phyloP scores from a whole-genome alignment of 192 early-diverging fungal species.

The Backusella liffmaniae region DNA sequence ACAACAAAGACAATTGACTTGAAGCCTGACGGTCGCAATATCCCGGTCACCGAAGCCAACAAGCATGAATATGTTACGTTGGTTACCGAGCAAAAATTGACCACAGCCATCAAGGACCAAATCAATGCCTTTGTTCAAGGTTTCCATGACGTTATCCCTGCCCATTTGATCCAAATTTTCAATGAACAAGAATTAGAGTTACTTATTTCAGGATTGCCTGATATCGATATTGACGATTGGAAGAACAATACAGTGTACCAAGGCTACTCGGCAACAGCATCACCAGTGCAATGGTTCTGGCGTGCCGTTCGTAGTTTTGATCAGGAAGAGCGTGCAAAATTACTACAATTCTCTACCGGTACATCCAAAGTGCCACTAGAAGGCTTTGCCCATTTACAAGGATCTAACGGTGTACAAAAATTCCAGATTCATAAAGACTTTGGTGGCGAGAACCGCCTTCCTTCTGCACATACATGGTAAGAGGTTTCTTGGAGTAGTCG shows the following conservation, averaged over 20 bases:
- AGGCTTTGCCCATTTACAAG: slow-evolving; percentile 91
- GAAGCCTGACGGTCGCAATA: slow-evolving; percentile 83
- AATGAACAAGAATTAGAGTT: slow-evolving; percentile 99
- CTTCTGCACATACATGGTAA: slow-evolving; percentile 97
- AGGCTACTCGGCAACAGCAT: slow-evolving; percentile 79
- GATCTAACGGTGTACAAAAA: slow-evolving; percentile 92
- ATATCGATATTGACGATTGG: slow-evolving; percentile 99
- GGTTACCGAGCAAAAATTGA: slow-evolving; percentile 90
- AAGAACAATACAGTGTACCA: slow-evolving; percentile 98
- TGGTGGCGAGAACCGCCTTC: slow-evolving; percentile 79
- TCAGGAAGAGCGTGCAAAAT: slow-evolving; percentile 96
- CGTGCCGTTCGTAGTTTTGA: slow-evolving; percentile 94
- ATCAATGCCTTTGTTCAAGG: slow-evolving; percentile 91
- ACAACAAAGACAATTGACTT: slow-evolving; percentile 82
- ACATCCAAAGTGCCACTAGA: slow-evolving; percentile 98
- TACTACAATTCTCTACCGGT: slow-evolving; percentile 97
- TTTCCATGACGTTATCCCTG: slow-evolving; percentile 95
- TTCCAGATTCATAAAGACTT: slow-evolving; percentile 99
- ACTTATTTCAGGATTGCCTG: slow-evolving; percentile 96
- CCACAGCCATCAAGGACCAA: slow-evolving; percentile 91
- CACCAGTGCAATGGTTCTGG: slow-evolving; percentile 99
- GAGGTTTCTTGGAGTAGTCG: not conserved
- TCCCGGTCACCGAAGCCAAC: slow-evolving; percentile 92
- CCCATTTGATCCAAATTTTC: slow-evolving; percentile 91
- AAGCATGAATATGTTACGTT: slow-evolving; percentile 96